Conservation (phyloP, 495 filamentous ascomycete genomes). For the Trichocladium uniseriatum region DNA sequence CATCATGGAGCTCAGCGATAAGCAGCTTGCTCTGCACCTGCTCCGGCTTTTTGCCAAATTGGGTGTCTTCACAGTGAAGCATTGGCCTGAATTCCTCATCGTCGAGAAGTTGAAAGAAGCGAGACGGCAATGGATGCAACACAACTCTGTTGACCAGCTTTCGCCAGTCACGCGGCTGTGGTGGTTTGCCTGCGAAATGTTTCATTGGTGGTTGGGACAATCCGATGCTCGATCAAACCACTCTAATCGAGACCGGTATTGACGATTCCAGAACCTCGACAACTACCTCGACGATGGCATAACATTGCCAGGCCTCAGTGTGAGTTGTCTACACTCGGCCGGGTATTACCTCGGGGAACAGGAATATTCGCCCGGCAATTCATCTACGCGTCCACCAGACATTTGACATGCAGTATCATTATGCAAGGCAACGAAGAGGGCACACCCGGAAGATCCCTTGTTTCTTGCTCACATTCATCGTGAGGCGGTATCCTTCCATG, state of each 20-base stretch:
- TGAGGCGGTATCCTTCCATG: not conserved
- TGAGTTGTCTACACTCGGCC: too few species aligned
- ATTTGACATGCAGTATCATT: not conserved
- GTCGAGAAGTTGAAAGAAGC: not conserved
- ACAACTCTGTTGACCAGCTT: not conserved
- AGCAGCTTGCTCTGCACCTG: not conserved
- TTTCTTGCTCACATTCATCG: not conserved
- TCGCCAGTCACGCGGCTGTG: not conserved
- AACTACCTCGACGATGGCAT: too few species aligned
- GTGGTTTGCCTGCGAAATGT: not conserved
- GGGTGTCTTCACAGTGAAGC: constrained; percentile 6
- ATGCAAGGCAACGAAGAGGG: not conserved
- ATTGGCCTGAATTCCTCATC: constrained; percentile 10
- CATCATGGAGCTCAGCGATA: constrained; percentile 2
- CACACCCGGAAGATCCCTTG: not conserved
- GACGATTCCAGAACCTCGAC: too few species aligned
- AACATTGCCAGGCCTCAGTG: too few species aligned
- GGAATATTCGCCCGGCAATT: too few species aligned
- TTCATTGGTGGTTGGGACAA: not conserved
- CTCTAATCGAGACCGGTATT: too few species aligned
- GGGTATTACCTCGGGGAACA: too few species aligned
- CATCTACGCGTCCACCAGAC: too few species aligned
- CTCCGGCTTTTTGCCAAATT: constrained; percentile 4
- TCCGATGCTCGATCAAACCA: too few species aligned
- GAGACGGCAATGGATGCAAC: not conserved